Conservation (phyloP, 2,329 filamentous ascomycete genomes). For the Ascochyta rabiei region DNA sequence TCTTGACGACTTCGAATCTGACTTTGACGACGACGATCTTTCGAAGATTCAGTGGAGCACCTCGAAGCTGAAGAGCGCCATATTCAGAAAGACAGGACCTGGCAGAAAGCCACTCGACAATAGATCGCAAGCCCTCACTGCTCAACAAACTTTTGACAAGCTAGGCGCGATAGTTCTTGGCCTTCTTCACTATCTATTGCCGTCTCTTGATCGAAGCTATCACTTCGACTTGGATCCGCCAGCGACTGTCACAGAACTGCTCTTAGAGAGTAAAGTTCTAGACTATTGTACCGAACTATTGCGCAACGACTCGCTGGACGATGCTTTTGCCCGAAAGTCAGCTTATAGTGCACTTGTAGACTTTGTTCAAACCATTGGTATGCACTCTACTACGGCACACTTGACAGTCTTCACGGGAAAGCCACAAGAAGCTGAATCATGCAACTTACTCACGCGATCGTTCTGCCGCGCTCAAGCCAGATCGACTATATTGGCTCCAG, state of each 20-base stretch:
- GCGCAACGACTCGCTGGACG: conserved; percentile 50
- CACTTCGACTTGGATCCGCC: conserved; percentile 42
- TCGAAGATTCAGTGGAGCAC: too few relatives aligned
- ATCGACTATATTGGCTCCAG: conserved; percentile 19
- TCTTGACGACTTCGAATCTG: not conserved
- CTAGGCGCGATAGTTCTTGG: conserved; percentile 20
- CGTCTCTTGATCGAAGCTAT: conserved; percentile 22
- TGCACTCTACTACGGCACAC: conserved; percentile 37
- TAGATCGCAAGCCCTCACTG: not conserved
- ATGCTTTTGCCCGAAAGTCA: conserved; percentile 39
- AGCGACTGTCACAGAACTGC: conserved; percentile 37
- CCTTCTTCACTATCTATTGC: conserved; percentile 35
- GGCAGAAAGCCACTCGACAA: not conserved
- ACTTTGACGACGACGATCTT: not conserved
- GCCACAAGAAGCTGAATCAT: conserved; percentile 38
- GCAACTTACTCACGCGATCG: conserved; percentile 48
- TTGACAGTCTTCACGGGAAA: conserved; percentile 45
- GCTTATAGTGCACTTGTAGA: conserved; percentile 50
- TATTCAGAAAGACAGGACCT: not conserved
- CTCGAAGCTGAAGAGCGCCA: not conserved
- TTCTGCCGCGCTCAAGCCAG: conserved; percentile 18
- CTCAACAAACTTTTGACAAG: conserved; percentile 11
- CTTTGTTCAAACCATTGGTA: conserved; percentile 48
- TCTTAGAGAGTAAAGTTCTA: conserved; percentile 46
- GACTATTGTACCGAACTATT: conserved; percentile 49